phyloP scores from a whole-genome alignment of 2,329 filamentous ascomycete species.

The Aspergillus sp. region DNA sequence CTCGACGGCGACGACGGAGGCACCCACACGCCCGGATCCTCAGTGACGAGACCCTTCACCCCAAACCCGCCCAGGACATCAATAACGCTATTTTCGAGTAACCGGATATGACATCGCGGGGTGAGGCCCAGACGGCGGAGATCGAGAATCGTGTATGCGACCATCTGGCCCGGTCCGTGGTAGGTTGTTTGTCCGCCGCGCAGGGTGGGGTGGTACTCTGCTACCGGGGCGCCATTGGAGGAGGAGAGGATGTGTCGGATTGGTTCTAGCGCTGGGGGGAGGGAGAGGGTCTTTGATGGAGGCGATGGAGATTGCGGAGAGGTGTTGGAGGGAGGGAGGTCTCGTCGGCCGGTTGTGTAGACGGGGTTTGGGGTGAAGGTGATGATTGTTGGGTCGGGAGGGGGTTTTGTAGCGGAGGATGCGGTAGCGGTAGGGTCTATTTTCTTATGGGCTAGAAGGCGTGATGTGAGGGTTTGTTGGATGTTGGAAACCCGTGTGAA shows the following conservation, averaged over 20 bases:
- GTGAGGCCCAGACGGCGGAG: slow-evolving; percentile 64
- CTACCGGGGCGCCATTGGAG: slow-evolving; percentile 34
- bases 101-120: slow-evolving; percentile 69
- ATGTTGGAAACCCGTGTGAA: slow-evolving; percentile 53
- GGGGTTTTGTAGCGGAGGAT: slow-evolving; percentile 18
- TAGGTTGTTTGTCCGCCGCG: slow-evolving; percentile 91
- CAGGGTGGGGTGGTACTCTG: slow-evolving; percentile 65
- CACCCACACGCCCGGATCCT: slow-evolving; percentile 84
- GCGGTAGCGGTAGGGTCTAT: slow-evolving; percentile 22
- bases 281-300: slow-evolving; percentile 31
- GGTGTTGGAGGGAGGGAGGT: slow-evolving; percentile 46
- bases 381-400: slow-evolving; percentile 66
- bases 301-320: slow-evolving; percentile 20
- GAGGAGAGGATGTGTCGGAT: slow-evolving; percentile 28
- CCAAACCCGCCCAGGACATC: slow-evolving; percentile 57
- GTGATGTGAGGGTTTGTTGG: slow-evolving; percentile 53
- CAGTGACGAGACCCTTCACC: slow-evolving; percentile 59
- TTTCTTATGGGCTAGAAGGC: slow-evolving; percentile 59
- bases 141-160: slow-evolving; percentile 90
- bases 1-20: slow-evolving; percentile 5
- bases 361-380: slow-evolving; percentile 79
- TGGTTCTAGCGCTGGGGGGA: slow-evolving; percentile 31
- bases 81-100: slow-evolving; percentile 74
- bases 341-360: slow-evolving; percentile 86
- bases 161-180: slow-evolving; percentile 87